A percentile compares a stretch with the other conserved stretches of the same genome.
phyloP scores from a whole-genome alignment of 306 rosid genomes.

The Luffa acutangula region DNA sequence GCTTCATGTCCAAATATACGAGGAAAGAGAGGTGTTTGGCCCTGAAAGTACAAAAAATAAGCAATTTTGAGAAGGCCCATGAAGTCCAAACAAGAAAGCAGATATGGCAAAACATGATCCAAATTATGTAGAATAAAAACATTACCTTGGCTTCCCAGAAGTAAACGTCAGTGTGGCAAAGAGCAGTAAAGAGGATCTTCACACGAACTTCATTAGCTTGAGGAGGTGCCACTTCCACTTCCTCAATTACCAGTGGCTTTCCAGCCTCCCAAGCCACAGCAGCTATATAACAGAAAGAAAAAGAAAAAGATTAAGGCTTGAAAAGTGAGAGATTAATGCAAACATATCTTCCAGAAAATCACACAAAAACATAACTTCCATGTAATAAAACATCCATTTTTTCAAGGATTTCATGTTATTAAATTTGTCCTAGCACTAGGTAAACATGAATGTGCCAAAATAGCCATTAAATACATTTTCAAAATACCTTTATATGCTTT shows the following conservation, averaged over 20 bases:
- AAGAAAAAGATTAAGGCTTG: background rate
- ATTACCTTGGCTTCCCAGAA: conserved; percentile 44
- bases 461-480: too few relatives aligned
- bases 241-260: conserved; percentile 42
- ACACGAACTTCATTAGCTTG: conserved; percentile 37
- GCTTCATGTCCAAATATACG: conserved; percentile 95
- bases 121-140: too few relatives aligned
- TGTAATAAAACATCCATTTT: too few relatives aligned
- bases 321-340: background rate
- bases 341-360: background rate
- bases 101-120: background rate
- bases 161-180: conserved; percentile 39
- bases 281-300: conserved; percentile 18
- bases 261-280: conserved; percentile 53
- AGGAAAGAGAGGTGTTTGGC: conserved; percentile 77
- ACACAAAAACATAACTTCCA: too few relatives aligned
- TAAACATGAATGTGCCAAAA: too few relatives aligned
- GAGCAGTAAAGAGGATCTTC: conserved; percentile 39
- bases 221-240: conserved; percentile 43
- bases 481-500: too few relatives aligned
- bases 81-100: background rate
- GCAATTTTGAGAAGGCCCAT: background rate
- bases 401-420: too few relatives aligned
- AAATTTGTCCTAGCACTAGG: too few relatives aligned
- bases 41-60: conserved; percentile 30